Evolutionary conservation across 768 basidiomycete species (phyloP), one percentile per base, ranked within the genome.

Genomic region (Psilocybe cubensis): DNA sequence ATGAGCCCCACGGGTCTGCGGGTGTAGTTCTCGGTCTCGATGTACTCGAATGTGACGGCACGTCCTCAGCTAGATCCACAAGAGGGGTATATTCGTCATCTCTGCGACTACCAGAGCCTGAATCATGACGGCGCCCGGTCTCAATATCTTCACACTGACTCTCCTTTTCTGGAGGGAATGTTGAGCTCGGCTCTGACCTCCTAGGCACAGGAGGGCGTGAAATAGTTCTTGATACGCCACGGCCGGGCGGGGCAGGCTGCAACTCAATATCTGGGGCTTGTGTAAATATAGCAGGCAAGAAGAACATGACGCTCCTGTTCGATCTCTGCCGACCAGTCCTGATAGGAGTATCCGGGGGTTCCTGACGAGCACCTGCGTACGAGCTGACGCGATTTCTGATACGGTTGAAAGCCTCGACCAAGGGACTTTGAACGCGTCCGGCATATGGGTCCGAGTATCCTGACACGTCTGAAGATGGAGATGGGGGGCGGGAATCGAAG

Each of bases 251-350:
- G 9, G 73, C 58, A 38, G 69, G 61, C 40, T 75, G 75, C 11
- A 82, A 69, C 62, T 82, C 81, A 45, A 83, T 73, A 54, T 82
- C 79, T 42, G 73, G 74, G 4, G 74, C 59, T 24, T 55, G 83
- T 77, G 88, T 79, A 68, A 92, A 89, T 63, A 91, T 86, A 29
- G 91, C 89, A 20, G 92, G 92, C 48, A 94, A 79, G 79, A 92
- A 92, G 74, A 90, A 92, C 47, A 92, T 72, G 38, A 91, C 83
- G 29, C 88, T 86, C 38, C 85, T 81, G 46, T 81, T 80, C 54
- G 68, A 65, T 14, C 74, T 69, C 55, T 77, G 75, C 55, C 82
- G 76, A 54, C 62, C 63, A 17, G 62, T 60, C 45, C 82, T 80
- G 43, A 80, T 66, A 40, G 83, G 79, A 1, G 82, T 79, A 25